phyloP scores from a whole-genome alignment of 2,329 filamentous ascomycete species.

The Hawksworthiomyces lignivorus region DNA sequence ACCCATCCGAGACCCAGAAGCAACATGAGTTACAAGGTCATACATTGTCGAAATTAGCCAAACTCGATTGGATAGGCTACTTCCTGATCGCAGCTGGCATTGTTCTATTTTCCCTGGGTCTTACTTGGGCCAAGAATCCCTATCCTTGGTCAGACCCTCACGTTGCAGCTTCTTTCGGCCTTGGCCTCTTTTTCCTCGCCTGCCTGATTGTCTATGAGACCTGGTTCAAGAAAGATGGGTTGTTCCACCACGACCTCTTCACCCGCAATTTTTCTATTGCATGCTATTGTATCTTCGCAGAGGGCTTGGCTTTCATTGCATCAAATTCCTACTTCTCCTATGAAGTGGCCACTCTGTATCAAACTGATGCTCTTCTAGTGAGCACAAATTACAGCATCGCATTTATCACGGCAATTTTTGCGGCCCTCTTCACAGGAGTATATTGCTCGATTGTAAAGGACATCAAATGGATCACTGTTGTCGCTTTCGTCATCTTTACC shows the following conservation, averaged over 20 bases:
- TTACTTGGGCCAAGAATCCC: slow-evolving; percentile 31
- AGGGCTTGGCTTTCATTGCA: slow-evolving; percentile 32
- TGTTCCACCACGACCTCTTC: slow-evolving; percentile 35
- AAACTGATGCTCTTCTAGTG: slow-evolving; percentile 23
- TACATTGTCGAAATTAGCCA: slow-evolving; percentile 27
- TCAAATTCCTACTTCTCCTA: slow-evolving; percentile 36
- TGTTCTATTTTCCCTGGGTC: slow-evolving; percentile 30
- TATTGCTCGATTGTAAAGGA: slow-evolving; percentile 23
- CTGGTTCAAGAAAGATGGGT: slow-evolving; percentile 28
- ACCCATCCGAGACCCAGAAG: slow-evolving; percentile 22
- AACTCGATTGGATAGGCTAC: slow-evolving; percentile 33
- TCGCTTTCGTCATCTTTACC: slow-evolving; percentile 22
- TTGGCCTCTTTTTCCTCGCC: slow-evolving; percentile 22
- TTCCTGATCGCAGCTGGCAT: slow-evolving; percentile 25
- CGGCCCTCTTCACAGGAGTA: slow-evolving; percentile 22
- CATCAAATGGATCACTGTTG: slow-evolving; percentile 20
- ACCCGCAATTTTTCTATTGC: slow-evolving; percentile 30
- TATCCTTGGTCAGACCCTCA: slow-evolving; percentile 30
- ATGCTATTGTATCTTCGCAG: slow-evolving; percentile 27
- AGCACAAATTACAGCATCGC: slow-evolving; percentile 27
- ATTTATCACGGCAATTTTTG: slow-evolving; percentile 24
- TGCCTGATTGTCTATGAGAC: slow-evolving; percentile 27
- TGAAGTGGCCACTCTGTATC: slow-evolving; percentile 28
- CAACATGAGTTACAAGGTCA: slow-evolving; percentile 21
- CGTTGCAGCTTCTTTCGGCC: slow-evolving; percentile 27